phyloP scores from a whole-genome alignment of 345 rosid species.

The Dovyalis caffra region DNA sequence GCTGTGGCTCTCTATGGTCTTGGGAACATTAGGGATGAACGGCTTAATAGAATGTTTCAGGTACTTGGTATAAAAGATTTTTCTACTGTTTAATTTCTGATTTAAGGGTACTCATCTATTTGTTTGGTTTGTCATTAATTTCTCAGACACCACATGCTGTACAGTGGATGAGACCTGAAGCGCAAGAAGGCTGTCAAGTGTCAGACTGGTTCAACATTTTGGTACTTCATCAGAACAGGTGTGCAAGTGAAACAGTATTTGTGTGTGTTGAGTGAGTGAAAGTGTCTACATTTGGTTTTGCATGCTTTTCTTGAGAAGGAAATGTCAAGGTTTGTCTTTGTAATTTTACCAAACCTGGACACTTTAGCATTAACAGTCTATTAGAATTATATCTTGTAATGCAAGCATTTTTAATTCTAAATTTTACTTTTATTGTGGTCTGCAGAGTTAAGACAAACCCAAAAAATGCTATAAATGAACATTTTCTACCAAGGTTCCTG shows the following conservation, averaged over 20 bases:
- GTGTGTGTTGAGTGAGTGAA: not conserved
- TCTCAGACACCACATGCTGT: slow-evolving; percentile 94
- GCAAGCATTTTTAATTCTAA: not conserved
- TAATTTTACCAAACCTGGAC: not conserved
- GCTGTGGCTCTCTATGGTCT: slow-evolving; percentile 95
- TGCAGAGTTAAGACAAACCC: slow-evolving; percentile 94
- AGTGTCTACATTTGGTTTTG: not conserved
- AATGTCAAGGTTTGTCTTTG: not conserved
- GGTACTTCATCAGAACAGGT: slow-evolving; percentile 98
- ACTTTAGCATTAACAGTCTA: not conserved
- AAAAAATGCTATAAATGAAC: slow-evolving; percentile 97
- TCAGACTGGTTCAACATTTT: slow-evolving; percentile 98
- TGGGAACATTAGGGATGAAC: slow-evolving; percentile 96
- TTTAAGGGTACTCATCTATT: slow-evolving; percentile 12
- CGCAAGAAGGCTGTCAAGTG: slow-evolving; percentile 73
- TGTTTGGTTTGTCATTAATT: slow-evolving; percentile 23
- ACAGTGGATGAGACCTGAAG: slow-evolving; percentile 99
- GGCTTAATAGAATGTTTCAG: slow-evolving; percentile 99
- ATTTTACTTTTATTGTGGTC: slow-evolving; percentile 11
- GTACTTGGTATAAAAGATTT: slow-evolving; percentile 30
- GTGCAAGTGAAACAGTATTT: not conserved
- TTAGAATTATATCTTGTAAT: not conserved
- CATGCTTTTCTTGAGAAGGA: not conserved
- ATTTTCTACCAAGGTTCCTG: slow-evolving; percentile 88
- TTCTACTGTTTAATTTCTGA: slow-evolving; percentile 14